Conservation (phyloP, 768 basidiomycete genomes). For the Lanmaoa rubissima region DNA sequence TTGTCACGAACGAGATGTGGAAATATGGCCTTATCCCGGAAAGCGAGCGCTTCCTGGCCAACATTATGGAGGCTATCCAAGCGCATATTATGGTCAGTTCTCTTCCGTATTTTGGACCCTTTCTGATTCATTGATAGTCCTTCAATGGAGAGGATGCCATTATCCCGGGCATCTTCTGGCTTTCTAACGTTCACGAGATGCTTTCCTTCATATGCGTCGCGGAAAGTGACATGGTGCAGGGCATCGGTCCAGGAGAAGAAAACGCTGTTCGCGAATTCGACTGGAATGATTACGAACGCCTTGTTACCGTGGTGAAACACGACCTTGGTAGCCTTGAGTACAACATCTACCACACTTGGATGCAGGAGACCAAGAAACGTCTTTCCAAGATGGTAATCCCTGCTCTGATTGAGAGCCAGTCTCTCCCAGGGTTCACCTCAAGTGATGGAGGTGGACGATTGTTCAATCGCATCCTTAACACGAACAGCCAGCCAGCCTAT, state of each 20-base stretch:
- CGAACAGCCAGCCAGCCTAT: constrained; percentile 85
- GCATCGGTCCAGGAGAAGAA: constrained; percentile 95
- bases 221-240: constrained; percentile 98
- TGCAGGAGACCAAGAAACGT: constrained; percentile 96
- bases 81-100: constrained; percentile 91
- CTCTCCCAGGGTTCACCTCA: constrained; percentile 95
- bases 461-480: constrained; percentile 88
- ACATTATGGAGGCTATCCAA: constrained; percentile 98
- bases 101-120: neutral
- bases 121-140: constrained; percentile 46
- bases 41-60: constrained; percentile 96
- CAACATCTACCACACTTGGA: constrained; percentile 99
- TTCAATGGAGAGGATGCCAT: constrained; percentile 94
- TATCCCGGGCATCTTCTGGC: constrained; percentile 96
- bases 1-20: constrained; percentile 99
- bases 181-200: constrained; percentile 99
- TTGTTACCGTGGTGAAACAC: constrained; percentile 98
- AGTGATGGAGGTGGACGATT: constrained; percentile 90
- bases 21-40: constrained; percentile 96
- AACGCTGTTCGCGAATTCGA: constrained; percentile 89
- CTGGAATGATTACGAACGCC: constrained; percentile 94
- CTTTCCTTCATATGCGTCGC: constrained; percentile 98
- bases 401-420: constrained; percentile 97
- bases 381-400: constrained; percentile 98
- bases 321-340: constrained; percentile 98